phyloP scores from a whole-genome alignment of 768 basidiomycete genomes.

The Amanita molliuscula region DNA sequence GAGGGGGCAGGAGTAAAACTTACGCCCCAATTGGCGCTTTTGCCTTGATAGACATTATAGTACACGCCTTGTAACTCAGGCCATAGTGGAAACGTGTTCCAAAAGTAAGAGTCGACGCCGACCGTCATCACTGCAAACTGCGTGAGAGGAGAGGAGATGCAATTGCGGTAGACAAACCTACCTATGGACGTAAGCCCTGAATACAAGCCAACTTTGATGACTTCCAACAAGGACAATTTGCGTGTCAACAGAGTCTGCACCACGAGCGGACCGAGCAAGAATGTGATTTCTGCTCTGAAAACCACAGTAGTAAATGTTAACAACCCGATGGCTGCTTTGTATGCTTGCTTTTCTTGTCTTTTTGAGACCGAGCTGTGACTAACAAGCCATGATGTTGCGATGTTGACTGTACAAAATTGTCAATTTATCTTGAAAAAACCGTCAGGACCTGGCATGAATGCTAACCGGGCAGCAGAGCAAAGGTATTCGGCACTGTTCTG shows the following conservation, averaged over 20 bases:
- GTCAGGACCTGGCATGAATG: not conserved
- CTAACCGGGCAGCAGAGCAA: constrained; percentile 72
- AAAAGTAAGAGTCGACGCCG: constrained; percentile 77
- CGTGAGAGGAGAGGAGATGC: not conserved
- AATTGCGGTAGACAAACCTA: constrained; percentile 16
- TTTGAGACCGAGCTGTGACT: constrained; percentile 20
- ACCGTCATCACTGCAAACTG: constrained; percentile 42
- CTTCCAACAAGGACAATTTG: constrained; percentile 28
- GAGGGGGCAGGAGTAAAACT: constrained; percentile 17
- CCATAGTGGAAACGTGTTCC: constrained; percentile 68
- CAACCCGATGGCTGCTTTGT: constrained; percentile 37
- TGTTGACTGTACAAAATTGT: constrained; percentile 6
- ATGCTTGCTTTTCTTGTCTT: constrained; percentile 25
- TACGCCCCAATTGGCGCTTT: constrained; percentile 90
- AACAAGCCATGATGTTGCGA: not conserved
- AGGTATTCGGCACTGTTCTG: constrained; percentile 90
- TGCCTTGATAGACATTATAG: constrained; percentile 84
- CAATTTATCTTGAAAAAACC: not conserved
- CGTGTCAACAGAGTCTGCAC: constrained; percentile 40
- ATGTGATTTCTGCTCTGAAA: constrained; percentile 70
- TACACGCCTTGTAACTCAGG: constrained; percentile 72
- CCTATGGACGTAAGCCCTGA: constrained; percentile 42
- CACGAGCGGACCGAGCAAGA: constrained; percentile 53
- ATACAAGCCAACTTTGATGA: constrained; percentile 40
- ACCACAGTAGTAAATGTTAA: constrained; percentile 60